Evolutionary conservation across 768 basidiomycete genomes (phyloP).

Genomic region (Glaciozyma antarctica): DNA sequence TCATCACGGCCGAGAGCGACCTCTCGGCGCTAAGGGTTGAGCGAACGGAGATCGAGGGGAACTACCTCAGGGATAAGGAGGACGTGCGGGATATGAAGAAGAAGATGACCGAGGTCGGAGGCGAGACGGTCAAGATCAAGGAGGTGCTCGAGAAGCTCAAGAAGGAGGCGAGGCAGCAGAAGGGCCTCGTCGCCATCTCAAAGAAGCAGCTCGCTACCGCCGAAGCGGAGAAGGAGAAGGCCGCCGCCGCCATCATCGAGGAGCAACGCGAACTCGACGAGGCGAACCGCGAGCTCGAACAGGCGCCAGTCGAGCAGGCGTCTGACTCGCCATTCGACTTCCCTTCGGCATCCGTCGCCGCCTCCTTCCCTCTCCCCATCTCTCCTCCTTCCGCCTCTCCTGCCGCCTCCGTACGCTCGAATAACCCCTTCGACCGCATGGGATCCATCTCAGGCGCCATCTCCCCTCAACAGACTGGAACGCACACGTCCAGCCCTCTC

Average conservation of each 20-base stretch:
- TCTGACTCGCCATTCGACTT: conserved; percentile 3
- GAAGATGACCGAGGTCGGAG: conserved; percentile 68
- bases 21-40: conserved; percentile 78
- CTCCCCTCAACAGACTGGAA: conserved; percentile 10
- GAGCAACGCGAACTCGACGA: conserved; percentile 20
- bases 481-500: background rate
- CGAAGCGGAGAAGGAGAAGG: conserved; percentile 63
- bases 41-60: conserved; percentile 81
- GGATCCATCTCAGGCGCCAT: conserved; percentile 1
- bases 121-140: conserved; percentile 62
- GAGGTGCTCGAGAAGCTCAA: conserved; percentile 71
- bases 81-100: conserved; percentile 77
- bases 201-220: conserved; percentile 83
- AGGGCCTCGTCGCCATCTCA: conserved; percentile 85
- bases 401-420: conserved; percentile 12
- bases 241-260: conserved; percentile 50
- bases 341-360: conserved; percentile 2
- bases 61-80: conserved; percentile 83
- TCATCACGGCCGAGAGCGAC: conserved; percentile 85
- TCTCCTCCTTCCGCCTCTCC: conserved; percentile 18
- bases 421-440: conserved; percentile 33
- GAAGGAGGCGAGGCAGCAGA: conserved; percentile 93
- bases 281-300: background rate
- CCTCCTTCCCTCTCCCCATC: conserved; percentile 9
- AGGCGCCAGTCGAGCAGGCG: background rate